Evolutionary conservation across 2,329 filamentous ascomycete genomes (phyloP).

Genomic region (Verticillium dahliae): DNA sequence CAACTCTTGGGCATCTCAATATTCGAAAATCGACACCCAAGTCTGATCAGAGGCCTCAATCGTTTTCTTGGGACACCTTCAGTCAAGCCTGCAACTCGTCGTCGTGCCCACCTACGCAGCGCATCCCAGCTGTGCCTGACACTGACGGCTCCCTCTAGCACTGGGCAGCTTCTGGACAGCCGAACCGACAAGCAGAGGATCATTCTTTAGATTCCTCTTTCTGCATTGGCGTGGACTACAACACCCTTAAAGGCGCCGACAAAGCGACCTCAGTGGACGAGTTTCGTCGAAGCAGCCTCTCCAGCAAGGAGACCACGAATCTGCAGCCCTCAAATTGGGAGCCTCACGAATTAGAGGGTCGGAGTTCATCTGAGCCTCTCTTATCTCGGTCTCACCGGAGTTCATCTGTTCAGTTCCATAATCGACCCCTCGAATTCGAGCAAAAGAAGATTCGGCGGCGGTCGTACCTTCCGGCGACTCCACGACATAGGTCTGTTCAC

Average conservation of each 20-base stretch:
- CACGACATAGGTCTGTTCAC: conserved; percentile 2
- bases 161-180: not conserved
- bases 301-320: not conserved
- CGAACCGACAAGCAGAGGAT: not conserved
- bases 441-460: not conserved
- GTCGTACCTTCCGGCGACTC: not conserved
- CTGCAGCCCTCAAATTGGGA: too few species aligned
- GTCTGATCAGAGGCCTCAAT: not conserved
- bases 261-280: not conserved
- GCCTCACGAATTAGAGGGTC: not conserved
- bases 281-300: not conserved
- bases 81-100: not conserved
- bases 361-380: not conserved
- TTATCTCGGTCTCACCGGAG: not conserved
- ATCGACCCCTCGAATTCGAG: not conserved
- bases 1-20: not conserved
- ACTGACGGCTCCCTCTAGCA: not conserved
- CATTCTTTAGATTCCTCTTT: not conserved
- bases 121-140: not conserved
- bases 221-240: not conserved
- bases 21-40: not conserved
- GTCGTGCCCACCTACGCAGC: not conserved
- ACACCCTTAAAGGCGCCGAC: not conserved
- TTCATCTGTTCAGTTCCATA: not conserved
- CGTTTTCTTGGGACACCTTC: not conserved